Conservation (phyloP, 1,284 basidiomycete genomes). For the Ustanciosporium gigantosporum region DNA sequence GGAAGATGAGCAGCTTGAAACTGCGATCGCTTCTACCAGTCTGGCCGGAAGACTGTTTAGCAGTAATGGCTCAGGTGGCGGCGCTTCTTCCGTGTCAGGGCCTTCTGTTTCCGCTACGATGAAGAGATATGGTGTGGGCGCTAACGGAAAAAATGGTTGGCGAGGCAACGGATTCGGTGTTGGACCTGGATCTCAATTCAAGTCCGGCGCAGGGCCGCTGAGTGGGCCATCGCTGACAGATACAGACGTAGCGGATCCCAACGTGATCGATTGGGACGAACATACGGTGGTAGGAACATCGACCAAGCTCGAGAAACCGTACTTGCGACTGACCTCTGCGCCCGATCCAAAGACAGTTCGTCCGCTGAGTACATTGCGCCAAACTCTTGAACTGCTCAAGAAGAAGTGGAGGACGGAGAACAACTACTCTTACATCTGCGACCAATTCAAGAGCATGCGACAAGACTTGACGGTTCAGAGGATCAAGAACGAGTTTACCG, state of each 20-base stretch:
- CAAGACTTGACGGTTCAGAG: constrained; percentile 99
- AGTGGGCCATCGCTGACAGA: constrained; percentile 9
- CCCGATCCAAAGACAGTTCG: constrained; percentile 93
- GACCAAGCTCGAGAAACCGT: constrained; percentile 89
- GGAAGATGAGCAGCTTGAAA: constrained; percentile 36
- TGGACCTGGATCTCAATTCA: neutral
- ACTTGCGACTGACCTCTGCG: constrained; percentile 93
- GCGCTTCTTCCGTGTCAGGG: neutral
- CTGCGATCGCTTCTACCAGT: constrained; percentile 38
- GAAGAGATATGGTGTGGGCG: neutral
- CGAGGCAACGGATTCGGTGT: constrained; percentile 4
- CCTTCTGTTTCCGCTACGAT: constrained; percentile 1
- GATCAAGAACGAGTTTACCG: constrained; percentile 98
- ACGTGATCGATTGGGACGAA: constrained; percentile 94
- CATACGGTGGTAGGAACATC: constrained; percentile 91
- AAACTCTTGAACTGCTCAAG: constrained; percentile 85
- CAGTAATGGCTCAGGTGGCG: too few relatives aligned
- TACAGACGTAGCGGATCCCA: constrained; percentile 40
- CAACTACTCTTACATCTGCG: constrained; percentile 91
- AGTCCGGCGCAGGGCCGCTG: neutral
- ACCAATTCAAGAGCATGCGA: constrained; percentile 95
- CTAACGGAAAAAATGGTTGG: neutral
- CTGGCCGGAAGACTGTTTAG: constrained; percentile 39
- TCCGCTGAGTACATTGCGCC: constrained; percentile 79
- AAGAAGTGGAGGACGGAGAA: constrained; percentile 81